Percentiles rank a stretch among this genome's conserved stretches.
These are phyloP conservation scores for Epicoccum nigrum DNA, from an alignment of 2,329 filamentous ascomycete species.

Conservation along the genomic window DNA sequence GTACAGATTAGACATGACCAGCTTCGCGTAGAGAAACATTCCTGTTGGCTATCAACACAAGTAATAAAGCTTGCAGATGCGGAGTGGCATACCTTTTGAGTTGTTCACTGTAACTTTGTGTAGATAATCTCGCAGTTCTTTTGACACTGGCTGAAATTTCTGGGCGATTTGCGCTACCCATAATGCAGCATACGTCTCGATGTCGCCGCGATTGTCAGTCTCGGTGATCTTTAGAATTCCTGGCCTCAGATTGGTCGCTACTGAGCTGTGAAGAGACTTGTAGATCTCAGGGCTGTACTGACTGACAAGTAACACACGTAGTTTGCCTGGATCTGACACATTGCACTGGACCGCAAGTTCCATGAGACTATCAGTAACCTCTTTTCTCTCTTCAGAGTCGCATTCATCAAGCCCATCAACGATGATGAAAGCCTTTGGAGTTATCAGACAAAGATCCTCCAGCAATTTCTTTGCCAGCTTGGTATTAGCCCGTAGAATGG, in stretches of 20 bases:
- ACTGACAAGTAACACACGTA: constrained; percentile 34
- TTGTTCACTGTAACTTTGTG: constrained; percentile 24
- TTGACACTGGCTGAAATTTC: no score
- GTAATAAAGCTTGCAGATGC: accelerated
- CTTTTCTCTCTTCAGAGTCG: constrained; percentile 24
- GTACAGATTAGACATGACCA: constrained; percentile 31
- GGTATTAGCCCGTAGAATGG: constrained; percentile 20
- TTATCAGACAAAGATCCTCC: constrained; percentile 24
- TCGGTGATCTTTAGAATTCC: constrained; percentile 22
- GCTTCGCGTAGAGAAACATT: constrained; percentile 38
- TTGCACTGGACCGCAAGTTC: constrained; percentile 22
- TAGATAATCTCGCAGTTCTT: no score
- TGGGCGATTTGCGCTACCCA: no score
- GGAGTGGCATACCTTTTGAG: constrained; percentile 24
- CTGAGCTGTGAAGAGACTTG: constrained; percentile 13
- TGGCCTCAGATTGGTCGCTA: constrained; percentile 10
- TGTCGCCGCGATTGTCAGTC: constrained; percentile 27
- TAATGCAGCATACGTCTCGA: constrained; percentile 17
- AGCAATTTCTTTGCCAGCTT: constrained; percentile 24
- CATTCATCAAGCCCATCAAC: constrained; percentile 38
- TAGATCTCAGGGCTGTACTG: constrained; percentile 34
- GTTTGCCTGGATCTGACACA: constrained; percentile 21
- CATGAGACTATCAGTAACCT: constrained; percentile 24
- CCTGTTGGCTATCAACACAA: constrained; percentile 17
- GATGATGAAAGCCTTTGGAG: constrained; percentile 29